Conservation (phyloP, 768 basidiomycete species). For the Pleurotus sapidus region DNA sequence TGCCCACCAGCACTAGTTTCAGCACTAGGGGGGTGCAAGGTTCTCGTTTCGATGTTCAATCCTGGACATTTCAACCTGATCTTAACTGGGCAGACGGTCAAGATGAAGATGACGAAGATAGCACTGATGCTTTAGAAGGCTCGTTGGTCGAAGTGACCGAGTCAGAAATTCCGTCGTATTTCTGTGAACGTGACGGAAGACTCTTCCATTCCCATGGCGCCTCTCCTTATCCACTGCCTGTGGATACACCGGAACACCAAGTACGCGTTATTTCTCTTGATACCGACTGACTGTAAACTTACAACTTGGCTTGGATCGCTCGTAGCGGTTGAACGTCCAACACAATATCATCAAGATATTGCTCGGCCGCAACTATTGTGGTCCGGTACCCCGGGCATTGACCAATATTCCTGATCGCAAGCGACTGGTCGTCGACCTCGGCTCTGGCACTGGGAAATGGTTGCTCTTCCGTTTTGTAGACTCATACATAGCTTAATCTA, state of each 20-base stretch:
- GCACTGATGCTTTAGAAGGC: constrained; percentile 18
- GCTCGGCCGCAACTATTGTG: constrained; percentile 56
- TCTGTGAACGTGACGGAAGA: constrained; percentile 53
- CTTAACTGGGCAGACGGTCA: constrained; percentile 4
- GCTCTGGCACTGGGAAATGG: constrained; percentile 77
- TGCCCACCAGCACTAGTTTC: background rate
- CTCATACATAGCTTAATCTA: constrained; percentile 10
- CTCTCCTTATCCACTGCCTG: constrained; percentile 71
- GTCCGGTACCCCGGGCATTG: constrained; percentile 56
- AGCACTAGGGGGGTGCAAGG: constrained; percentile 5
- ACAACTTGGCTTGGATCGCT: background rate
- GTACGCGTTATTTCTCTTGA: constrained; percentile 34
- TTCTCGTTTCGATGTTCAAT: constrained; percentile 5
- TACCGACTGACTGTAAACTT: constrained; percentile 2
- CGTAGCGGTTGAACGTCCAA: constrained; percentile 50
- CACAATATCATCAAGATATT: constrained; percentile 49
- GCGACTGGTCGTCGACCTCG: constrained; percentile 66
- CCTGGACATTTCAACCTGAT: constrained; percentile 5
- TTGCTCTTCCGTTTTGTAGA: constrained; percentile 27
- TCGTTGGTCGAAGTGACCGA: constrained; percentile 35
- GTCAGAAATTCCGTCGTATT: constrained; percentile 60
- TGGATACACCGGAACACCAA: constrained; percentile 66
- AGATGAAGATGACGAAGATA: constrained; percentile 12
- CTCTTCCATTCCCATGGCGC: constrained; percentile 66
- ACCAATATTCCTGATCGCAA: constrained; percentile 33